Base-by-base conservation (phyloP, 169 alveolate species). In the Babesia gibsoni region DNA sequence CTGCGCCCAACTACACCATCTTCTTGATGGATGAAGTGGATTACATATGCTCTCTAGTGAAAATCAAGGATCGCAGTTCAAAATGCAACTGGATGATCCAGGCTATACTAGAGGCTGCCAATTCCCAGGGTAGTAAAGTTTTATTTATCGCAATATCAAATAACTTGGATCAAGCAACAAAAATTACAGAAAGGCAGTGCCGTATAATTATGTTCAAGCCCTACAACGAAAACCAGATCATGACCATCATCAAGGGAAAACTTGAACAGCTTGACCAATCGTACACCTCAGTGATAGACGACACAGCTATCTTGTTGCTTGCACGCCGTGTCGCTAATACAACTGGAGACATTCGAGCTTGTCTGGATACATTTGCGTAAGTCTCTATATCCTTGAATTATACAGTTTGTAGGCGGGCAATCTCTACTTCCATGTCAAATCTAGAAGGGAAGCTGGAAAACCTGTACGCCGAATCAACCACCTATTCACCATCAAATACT, bases 281-380 rank as follows among this genome's bases (percentile, higher is more conserved):
- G 14, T 36, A 69, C 18, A 50, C 56, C 2, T 20, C 54, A 10
- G 66, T 79, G 18, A 66, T 79, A 43, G 69, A 79, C 29, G 74
- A 68, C 32, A 79, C 88, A 5, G 68, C 88, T 0, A 37, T 79
- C 25, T 30, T 68, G 37, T 35, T 79, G 25, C 45, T 79, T 25
- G 83, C 78, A 10, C 30, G 88, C 12, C 67, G 88, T 20, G 79
- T 79, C 18, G 88, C 83, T n/a, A 79, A 79, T 52, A 68, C 88
- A 4, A 37, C 83, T 9, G 83, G 88, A 6, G 88, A 79, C 45
- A 32, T 70, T n/a, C 36, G 88, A 41, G 69, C 77, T n/a, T 79
- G 77, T 30, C 75, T 69, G 61, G 88, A 79, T 54, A 54, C 83
- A n/a, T 79, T 79, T 54, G 53, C 74, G 88, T 79, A 59, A 32